Base-by-base conservation (phyloP, 768 basidiomycete genomes). In the Chalciporus sphaerocephalus region DNA sequence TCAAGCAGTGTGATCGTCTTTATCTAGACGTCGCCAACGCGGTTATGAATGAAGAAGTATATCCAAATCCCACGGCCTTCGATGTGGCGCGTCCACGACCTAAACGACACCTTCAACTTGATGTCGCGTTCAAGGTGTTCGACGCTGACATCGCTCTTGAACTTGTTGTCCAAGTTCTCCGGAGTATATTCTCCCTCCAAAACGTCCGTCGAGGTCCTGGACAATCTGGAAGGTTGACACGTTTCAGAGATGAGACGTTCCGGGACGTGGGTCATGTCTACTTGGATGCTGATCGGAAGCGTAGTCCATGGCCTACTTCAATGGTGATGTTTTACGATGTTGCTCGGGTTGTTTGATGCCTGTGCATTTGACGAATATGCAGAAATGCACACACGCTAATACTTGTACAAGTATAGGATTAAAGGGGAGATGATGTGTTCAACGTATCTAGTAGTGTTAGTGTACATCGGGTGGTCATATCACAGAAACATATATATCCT, bases 131-230 rank as follows among this genome's bases (percentile, higher is more conserved):
- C 56, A 67, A 67, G 69, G 74, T 53, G 15, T 57, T 79, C 0
- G 76, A 85, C 12, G 71, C 76, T 42, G 70, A 75, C 5, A 62
- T 85, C 48, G 75, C 79, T 1, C 62, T 78, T 21, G 83, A 80
- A 69, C 74, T 82, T 43, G 67, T 85, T 50, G 68, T 71, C 18
- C 75, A 83, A 53, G 76, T 80, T 13, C 65, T 91, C n/a, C 79
- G 80, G n/a, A 81, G 76, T 4, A 67, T 91, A 17, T 81, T 81
- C 48, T 72, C 72, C 25, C 72, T 78, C 34, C 67, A 74, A 20
- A 80, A 80, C 40, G 52, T 91, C 37, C 70, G 74, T 25, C 82
- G 85, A 37, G 86, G 80, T 4, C 85, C 85, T 1, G 83, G 81
- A 1, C 71, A 74, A 38, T 87, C 85, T 5, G 89, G 89, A 1